Percentiles rank a stretch among this genome's conserved stretches.
Evolutionary conservation across 2,329 filamentous ascomycete genomes (phyloP).

Genomic region (Colletotrichum orbiculare): DNA sequence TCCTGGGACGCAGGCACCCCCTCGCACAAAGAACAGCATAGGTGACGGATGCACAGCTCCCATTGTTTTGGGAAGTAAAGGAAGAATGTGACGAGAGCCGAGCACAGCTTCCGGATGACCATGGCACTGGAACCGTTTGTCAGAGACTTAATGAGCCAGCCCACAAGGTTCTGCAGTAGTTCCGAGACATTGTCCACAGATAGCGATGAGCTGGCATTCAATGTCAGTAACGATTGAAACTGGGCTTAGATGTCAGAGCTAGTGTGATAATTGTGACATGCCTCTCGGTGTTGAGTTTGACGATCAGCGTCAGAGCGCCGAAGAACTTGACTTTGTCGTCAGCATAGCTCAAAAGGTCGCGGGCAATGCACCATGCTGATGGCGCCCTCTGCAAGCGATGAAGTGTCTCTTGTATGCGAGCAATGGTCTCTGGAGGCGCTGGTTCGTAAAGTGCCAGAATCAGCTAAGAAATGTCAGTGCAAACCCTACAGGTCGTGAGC

Average conservation of each 20-base stretch:
- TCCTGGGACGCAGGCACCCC: conserved; percentile 39
- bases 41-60: conserved; percentile 72
- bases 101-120: conserved; percentile 79
- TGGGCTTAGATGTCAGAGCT: conserved; percentile 13
- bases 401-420: conserved; percentile 75
- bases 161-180: conserved; percentile 69
- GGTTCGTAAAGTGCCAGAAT: conserved; percentile 66
- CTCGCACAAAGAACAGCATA: conserved; percentile 57
- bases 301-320: conserved; percentile 89
- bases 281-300: conserved; percentile 95
- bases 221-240: neutral
- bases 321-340: conserved; percentile 89
- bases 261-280: conserved; percentile 38
- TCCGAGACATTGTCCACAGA: conserved; percentile 67
- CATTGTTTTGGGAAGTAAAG: conserved; percentile 76
- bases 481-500: too few relatives aligned
- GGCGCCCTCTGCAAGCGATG: conserved; percentile 82
- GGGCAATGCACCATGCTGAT: conserved; percentile 87
- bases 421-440: conserved; percentile 59
- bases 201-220: conserved; percentile 56
- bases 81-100: conserved; percentile 81
- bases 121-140: conserved; percentile 64
- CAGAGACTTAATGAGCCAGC: conserved; percentile 70
- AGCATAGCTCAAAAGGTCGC: conserved; percentile 75
- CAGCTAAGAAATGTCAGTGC: conserved; percentile 45